Evolutionary conservation across 495 filamentous ascomycete species (phyloP), one percentile per base, ranked within the genome.

Genomic region (Daldinia loculata): DNA sequence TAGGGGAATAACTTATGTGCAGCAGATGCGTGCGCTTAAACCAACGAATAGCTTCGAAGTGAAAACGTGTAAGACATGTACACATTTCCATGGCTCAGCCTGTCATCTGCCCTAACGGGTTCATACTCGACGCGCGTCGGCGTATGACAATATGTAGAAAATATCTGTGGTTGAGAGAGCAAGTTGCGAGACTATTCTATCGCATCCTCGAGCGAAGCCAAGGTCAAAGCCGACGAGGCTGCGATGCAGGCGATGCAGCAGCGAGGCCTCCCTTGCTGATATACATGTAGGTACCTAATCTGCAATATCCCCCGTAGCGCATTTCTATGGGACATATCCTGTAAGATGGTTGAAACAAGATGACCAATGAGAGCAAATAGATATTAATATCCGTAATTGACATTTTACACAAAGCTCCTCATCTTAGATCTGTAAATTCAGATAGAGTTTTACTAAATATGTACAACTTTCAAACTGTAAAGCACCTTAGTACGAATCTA

Each of bases 1-100:
- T 66, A 66, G 68, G 62, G 51, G 22, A 62, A 41, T 66, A 62
- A 53, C 19, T 58, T 57, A 63, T 56, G 69, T 57, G 48, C 63
- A 56, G 53, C 30, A 19, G 30, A 62, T 62, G 52, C 43, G 43
- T 24, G 17, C 55, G 56, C 12, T 30, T 43, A 36, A 38, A 61
- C 29, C 51, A 48, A 55, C 50, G 30, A 56, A 17, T 19, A 36
- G 15, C 53, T 24, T 36, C 29, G 30, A 56, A 56, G 9, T 19
- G 5, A 36, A 19, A 56, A 56, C 30, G 30, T 56, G 53, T 19
- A 19, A 56, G 53, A 56, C 29, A 30, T 56, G 19, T 17, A 9
- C 36, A 56, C 0, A 6, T 5, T 53, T n/a, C 0, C 26, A 56
- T 36, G 6, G 53, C n/a, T 29, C 15, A 4, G 6, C 27, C 12